Base-by-base conservation (phyloP, 2,329 filamentous ascomycete genomes). In the Hirsutella minnesotensis region DNA sequence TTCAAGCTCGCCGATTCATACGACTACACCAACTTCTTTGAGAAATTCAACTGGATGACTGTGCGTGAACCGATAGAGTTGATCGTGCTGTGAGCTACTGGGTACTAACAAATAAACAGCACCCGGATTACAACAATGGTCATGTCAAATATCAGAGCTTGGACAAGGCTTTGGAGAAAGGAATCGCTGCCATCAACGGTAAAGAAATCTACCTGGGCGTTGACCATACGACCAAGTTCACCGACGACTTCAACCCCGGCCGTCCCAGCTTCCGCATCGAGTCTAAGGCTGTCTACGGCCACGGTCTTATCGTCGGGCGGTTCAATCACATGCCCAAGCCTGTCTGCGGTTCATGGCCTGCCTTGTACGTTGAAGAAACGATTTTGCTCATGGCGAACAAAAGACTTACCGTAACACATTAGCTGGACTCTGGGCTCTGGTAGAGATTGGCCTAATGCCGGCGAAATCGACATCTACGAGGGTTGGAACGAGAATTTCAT, bases 341-440 rank as follows among this genome's bases (percentile, higher is more conserved):
- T 9, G 64, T 69, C 38, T 87, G 83, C 51, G 83, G 83, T 41
- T 70, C 74, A 9, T 87, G 83, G 83, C 83, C 83, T 3, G 80
- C 82, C 63, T 70, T 81, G 69, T 76, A 65, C 61, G 64, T 27
- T 12, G 52, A 10, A 2, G 8, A 30, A 9, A 19, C 9, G 39
- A 24, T 12, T 18, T 16, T n/a, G 5, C 9, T 7, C 24, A 27
- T 7, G 24, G 7, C 24, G 24, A 12, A 7, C 24, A 27, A 27
- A 29, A 27, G 24, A 27, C 20, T 27, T 22, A 20, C 18, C 18
- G 15, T 22, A 5, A 31, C n/a, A n/a, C 15, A 27, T 4, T 29
- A 62, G 63, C 58, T 75, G 71, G 71, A 66, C 70, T 43, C 66
- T 65, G 38, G 71, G 70, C 27, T 52, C 58, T 24, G 24, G 24